Evolutionary conservation across 257 asterid species (phyloP).

Genomic region (Prunella vulgaris): DNA sequence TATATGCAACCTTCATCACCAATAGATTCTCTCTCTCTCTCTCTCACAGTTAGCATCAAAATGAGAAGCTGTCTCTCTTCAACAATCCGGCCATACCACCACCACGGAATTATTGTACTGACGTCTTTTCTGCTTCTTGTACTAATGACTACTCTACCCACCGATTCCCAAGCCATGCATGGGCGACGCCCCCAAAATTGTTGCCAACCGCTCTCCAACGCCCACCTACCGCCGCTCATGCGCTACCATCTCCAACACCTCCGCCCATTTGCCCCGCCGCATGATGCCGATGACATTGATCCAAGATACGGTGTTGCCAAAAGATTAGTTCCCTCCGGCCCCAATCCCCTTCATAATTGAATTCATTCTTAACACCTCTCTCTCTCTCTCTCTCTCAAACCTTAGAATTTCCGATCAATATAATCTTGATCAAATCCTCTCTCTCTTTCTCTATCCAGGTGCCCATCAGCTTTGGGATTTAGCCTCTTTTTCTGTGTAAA

Average conservation of each 20-base stretch:
- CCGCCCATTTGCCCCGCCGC: slow-evolving; percentile 41
- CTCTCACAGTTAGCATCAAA: not conserved
- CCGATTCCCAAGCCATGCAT: slow-evolving; percentile 19
- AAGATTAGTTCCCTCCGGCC: slow-evolving; percentile 86
- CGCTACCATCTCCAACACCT: slow-evolving; percentile 46
- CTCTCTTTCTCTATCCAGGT: no score
- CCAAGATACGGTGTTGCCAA: slow-evolving; percentile 78
- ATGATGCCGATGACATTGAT: slow-evolving; percentile 45
- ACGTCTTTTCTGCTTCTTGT: slow-evolving; percentile 3
- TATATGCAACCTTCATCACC: no score
- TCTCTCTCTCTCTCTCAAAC: not conserved
- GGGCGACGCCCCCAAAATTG: slow-evolving; percentile 27
- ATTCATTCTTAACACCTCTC: not conserved
- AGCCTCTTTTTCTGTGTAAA: slow-evolving; percentile 12
- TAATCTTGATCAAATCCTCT: not conserved
- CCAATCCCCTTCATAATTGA: slow-evolving; percentile 87
- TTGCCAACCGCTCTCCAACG: slow-evolving; percentile 27
- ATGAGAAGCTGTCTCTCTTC: not conserved
- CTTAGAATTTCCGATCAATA: no score
- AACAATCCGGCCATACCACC: not conserved
- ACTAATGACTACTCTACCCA: not conserved
- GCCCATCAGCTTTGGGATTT: no score
- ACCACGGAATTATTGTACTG: no score
- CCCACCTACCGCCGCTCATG: slow-evolving; percentile 26
- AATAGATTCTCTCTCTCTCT: no score